Evolutionary conservation across 2,329 filamentous ascomycete genomes (phyloP).

Genomic region (Aspergillus sp.): DNA sequence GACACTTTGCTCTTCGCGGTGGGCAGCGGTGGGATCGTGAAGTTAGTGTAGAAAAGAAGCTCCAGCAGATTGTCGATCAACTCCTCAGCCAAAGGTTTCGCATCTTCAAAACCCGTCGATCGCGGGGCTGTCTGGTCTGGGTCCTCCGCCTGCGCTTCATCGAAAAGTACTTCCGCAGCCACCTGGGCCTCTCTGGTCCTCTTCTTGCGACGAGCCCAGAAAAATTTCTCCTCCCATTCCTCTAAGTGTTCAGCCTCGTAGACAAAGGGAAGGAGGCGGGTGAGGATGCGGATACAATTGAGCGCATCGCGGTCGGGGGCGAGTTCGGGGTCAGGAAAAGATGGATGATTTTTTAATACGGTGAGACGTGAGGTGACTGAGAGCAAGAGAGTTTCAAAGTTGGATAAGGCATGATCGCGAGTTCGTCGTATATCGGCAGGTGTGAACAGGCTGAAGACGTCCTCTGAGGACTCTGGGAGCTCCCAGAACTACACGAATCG

Average conservation of each 20-base stretch:
- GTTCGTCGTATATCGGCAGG: conserved; percentile 84
- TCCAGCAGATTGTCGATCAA: conserved; percentile 87
- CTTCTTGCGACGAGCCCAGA: conserved; percentile 78
- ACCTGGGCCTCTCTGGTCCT: conserved; percentile 67
- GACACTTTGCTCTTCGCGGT: conserved; percentile 77
- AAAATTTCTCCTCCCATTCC: conserved; percentile 88
- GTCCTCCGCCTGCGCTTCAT: conserved; percentile 64
- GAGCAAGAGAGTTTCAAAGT: conserved; percentile 84
- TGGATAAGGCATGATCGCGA: conserved; percentile 79
- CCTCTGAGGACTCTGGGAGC: conserved; percentile 90
- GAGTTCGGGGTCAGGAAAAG: conserved; percentile 83
- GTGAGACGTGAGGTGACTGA: conserved; percentile 82
- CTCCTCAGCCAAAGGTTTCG: conserved; percentile 87
- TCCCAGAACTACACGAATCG: conserved; percentile 77
- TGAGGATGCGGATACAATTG: conserved; percentile 91
- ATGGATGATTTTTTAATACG: conserved; percentile 80
- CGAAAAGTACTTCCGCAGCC: conserved; percentile 78
- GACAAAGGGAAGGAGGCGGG: conserved; percentile 82
- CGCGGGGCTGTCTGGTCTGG: conserved; percentile 47
- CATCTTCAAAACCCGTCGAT: conserved; percentile 72
- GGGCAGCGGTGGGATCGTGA: conserved; percentile 76
- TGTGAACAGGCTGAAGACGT: conserved; percentile 95
- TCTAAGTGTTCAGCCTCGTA: conserved; percentile 85
- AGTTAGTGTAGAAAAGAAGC: conserved; percentile 85
- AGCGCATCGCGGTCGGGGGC: conserved; percentile 84